Percentiles rank a stretch among this genome's conserved stretches.
Conservation (phyloP, 2,329 filamentous ascomycete species). For the Ophiostoma himal-ulmi region DNA sequence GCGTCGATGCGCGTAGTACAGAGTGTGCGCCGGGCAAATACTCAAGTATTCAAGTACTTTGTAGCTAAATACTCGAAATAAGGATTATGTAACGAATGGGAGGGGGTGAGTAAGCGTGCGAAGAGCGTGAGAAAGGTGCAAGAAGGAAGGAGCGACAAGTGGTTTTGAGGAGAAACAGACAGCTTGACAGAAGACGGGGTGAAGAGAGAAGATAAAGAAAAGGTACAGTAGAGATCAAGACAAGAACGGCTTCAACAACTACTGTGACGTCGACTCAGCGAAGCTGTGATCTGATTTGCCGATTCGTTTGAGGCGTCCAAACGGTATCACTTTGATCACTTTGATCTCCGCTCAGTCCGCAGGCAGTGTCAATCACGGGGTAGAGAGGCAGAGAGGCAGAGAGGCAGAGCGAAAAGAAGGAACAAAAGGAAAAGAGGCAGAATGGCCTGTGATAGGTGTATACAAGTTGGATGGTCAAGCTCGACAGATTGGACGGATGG, state of each 20-base stretch:
- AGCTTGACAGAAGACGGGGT: neutral
- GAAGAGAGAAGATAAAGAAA: neutral
- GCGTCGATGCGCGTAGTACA: neutral
- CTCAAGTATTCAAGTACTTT: neutral
- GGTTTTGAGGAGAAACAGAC: neutral
- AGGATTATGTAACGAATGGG: neutral
- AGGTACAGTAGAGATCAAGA: neutral
- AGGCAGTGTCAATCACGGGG: slow-evolving; percentile 50
- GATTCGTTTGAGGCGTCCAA: neutral
- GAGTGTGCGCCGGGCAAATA: neutral
- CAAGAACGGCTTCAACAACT: neutral
- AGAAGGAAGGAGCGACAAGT: neutral
- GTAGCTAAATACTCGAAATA: neutral
- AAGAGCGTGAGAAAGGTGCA: neutral
- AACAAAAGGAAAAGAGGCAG: neutral
- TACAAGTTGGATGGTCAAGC: neutral
- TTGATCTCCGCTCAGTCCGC: slow-evolving; percentile 34
- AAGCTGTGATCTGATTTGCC: slow-evolving; percentile 18
- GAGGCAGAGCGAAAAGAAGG: neutral
- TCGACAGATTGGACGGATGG: slow-evolving; percentile 18
- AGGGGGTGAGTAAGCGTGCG: neutral
- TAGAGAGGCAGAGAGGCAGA: slow-evolving; percentile 22
- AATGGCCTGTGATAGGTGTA: neutral
- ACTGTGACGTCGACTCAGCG: neutral
- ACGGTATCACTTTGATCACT: slow-evolving; percentile 23